Conservation (phyloP, 768 basidiomycete genomes). For the Bullera alba region DNA sequence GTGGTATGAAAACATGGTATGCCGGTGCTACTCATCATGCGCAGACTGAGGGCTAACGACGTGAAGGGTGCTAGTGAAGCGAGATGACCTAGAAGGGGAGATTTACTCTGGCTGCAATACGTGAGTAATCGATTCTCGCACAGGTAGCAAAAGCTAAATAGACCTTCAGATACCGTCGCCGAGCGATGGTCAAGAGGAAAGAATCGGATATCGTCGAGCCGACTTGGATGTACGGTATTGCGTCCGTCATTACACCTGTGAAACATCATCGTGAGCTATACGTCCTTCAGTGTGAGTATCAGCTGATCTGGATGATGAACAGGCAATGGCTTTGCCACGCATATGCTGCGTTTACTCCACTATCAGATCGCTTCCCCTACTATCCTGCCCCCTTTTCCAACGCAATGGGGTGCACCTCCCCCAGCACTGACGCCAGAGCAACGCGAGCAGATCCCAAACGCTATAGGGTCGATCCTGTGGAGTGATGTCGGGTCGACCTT, state of each 20-base stretch:
- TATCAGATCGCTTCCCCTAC: conserved; percentile 12
- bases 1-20: conserved; percentile 8
- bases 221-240: conserved; percentile 21
- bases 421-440: background rate
- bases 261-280: conserved; percentile 21
- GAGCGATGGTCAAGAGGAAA: conserved; percentile 12
- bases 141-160: background rate
- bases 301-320: background rate
- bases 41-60: background rate
- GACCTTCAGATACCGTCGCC: conserved; percentile 12
- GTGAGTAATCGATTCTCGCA: conserved; percentile 4
- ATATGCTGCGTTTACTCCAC: conserved; percentile 23
- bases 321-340: conserved; percentile 34
- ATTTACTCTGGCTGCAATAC: conserved; percentile 31
- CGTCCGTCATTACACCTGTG: conserved; percentile 27
- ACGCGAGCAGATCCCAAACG: conserved; percentile 5
- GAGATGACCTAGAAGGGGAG: conserved; percentile 16
- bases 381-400: conserved; percentile 16
- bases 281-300: background rate
- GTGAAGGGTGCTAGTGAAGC: conserved; percentile 24
- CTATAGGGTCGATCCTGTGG: conserved; percentile 23
- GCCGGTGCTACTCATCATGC: background rate
- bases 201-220: conserved; percentile 10
- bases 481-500: conserved; percentile 26
- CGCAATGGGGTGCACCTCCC: conserved; percentile 13